Conservation (phyloP, 1,284 basidiomycete species). For the Rhodotorula sp. region DNA sequence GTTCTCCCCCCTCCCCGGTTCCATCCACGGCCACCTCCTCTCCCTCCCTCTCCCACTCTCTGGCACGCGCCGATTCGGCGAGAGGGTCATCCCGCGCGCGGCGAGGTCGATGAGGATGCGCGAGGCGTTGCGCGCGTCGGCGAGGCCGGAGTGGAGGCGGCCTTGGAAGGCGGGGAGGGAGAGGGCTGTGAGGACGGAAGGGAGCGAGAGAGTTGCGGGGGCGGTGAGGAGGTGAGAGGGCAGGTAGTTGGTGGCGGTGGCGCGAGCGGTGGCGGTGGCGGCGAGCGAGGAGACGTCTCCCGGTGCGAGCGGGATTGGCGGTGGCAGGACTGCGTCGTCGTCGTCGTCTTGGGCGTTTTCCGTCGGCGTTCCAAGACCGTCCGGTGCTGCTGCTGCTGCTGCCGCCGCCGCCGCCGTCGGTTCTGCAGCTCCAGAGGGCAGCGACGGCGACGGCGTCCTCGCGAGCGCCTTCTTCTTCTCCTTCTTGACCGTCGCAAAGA, state of each 20-base stretch:
- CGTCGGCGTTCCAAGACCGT: neutral
- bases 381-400: no score
- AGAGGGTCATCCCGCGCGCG: conserved; percentile 62
- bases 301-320: neutral
- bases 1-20: conserved; percentile 49
- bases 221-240: conserved; percentile 39
- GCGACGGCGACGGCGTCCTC: conserved; percentile 42
- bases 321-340: no score
- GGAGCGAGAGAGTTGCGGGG: conserved; percentile 48
- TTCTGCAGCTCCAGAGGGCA: neutral
- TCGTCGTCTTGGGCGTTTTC: neutral
- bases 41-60: conserved; percentile 52
- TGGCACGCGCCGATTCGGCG: conserved; percentile 69
- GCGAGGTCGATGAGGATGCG: conserved; percentile 74
- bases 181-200: conserved; percentile 49
- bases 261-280: conserved; percentile 46
- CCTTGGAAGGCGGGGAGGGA: conserved; percentile 64
- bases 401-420: neutral
- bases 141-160: conserved; percentile 79
- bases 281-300: conserved; percentile 50
- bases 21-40: conserved; percentile 78
- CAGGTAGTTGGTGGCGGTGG: conserved; percentile 6
- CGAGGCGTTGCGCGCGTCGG: conserved; percentile 81
- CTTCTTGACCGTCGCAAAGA: conserved; percentile 47
- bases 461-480: neutral